These are phyloP conservation scores for Lachnellula hyalina DNA, from an alignment of 2,329 filamentous ascomycete species.

Conservation along the genomic window DNA sequence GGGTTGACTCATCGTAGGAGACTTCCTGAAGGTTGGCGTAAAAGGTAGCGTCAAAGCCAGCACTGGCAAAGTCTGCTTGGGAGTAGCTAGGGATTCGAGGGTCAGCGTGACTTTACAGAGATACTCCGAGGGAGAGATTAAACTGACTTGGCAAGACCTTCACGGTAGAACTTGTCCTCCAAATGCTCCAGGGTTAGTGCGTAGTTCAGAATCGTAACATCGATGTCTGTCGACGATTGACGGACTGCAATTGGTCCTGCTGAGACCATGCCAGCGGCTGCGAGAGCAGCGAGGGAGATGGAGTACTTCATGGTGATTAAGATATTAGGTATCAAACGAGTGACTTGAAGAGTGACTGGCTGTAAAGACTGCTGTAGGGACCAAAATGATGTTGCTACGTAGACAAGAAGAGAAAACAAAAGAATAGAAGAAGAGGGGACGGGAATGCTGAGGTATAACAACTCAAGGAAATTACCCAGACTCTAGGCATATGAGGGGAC, in stretches of 20 bases:
- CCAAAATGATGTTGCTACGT: neutral
- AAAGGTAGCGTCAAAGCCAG: constrained; percentile 45
- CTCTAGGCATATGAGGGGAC: neutral
- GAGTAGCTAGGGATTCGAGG: constrained; percentile 31
- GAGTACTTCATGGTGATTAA: constrained; percentile 20
- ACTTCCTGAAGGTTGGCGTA: constrained; percentile 54
- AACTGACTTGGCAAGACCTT: constrained; percentile 50
- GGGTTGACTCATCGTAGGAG: constrained; percentile 48
- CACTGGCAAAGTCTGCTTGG: constrained; percentile 44
- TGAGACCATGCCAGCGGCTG: constrained; percentile 12
- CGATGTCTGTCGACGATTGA: neutral
- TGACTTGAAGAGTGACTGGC: constrained; percentile 7
- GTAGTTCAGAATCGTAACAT: constrained; percentile 38
- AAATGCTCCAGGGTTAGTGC: constrained; percentile 49
- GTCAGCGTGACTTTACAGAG: neutral
- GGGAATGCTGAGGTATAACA: neutral
- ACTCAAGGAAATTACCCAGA: no score
- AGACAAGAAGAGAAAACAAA: neutral
- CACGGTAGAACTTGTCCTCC: constrained; percentile 57
- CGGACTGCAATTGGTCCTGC: constrained; percentile 11
- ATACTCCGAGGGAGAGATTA: neutral
- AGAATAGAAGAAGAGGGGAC: neutral
- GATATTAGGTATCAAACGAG: neutral
- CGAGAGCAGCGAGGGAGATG: constrained; percentile 15
- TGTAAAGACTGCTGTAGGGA: constrained; percentile 1